Conservation (phyloP, 352 stramenopile genomes). For the Achlya hypogyna region DNA sequence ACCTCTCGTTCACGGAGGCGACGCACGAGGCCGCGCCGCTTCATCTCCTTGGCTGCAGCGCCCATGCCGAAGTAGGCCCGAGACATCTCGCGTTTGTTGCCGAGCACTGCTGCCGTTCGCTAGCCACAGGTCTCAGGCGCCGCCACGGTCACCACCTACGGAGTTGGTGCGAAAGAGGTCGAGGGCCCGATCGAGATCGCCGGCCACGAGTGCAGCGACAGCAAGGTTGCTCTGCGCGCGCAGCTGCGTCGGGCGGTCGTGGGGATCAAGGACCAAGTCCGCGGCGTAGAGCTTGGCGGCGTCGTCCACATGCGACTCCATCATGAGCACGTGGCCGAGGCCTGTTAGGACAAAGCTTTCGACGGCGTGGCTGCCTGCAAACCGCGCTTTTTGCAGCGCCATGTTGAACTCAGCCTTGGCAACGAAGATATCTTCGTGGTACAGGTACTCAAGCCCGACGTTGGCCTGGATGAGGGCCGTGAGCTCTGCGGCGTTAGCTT, state of each 20-base stretch:
- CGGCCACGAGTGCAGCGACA: slow-evolving; percentile 1
- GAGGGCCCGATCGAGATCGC: slow-evolving; percentile 3
- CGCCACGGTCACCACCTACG: neutral
- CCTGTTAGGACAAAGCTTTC: neutral
- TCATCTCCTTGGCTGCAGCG: slow-evolving; percentile 6
- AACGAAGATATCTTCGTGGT: neutral
- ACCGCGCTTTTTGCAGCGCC: slow-evolving; percentile 6
- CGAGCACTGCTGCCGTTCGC: neutral
- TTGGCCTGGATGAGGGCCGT: slow-evolving; percentile 1
- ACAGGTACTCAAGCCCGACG: neutral
- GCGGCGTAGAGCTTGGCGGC: neutral
- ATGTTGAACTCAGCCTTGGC: neutral
- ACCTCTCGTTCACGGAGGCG: neutral
- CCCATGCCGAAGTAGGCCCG: slow-evolving; percentile 18
- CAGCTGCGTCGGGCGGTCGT: slow-evolving; percentile 11
- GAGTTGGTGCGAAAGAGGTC: slow-evolving; percentile 16
- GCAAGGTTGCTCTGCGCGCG: slow-evolving; percentile 9
- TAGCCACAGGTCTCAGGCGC: neutral
- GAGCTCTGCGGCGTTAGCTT: neutral
- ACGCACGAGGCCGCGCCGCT: slow-evolving; percentile 8
- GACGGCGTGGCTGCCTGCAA: neutral
- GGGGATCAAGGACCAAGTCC: neutral
- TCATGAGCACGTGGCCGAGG: slow-evolving; percentile 5
- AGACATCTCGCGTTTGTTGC: slow-evolving; percentile 10
- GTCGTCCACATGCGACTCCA: slow-evolving; percentile 14